Conservation (phyloP, 1,139 yeast genomes). For the Blastobotrys proliferans region DNA sequence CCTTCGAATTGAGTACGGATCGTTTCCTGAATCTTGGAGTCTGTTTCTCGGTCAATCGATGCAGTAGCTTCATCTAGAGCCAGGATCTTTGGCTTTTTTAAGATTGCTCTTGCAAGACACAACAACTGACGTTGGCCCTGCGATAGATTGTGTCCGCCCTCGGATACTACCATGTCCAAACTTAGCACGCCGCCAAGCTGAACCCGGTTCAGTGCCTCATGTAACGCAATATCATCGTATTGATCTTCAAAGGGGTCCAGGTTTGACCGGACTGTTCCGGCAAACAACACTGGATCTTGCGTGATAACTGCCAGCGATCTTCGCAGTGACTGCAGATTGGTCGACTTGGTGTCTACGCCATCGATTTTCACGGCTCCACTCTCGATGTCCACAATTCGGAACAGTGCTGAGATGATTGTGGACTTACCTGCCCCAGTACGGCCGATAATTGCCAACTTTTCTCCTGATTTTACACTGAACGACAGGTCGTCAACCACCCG, state of each 20-base stretch:
- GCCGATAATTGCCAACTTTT: constrained; percentile 70
- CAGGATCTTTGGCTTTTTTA: constrained; percentile 61
- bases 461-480: constrained; percentile 44
- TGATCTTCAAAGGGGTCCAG: constrained; percentile 62
- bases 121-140: constrained; percentile 74
- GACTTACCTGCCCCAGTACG: constrained; percentile 78
- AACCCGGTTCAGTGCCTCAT: constrained; percentile 46
- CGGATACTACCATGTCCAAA: constrained; percentile 56
- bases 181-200: constrained; percentile 19
- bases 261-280: constrained; percentile 59
- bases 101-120: constrained; percentile 73
- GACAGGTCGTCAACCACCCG: constrained; percentile 55
- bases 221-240: constrained; percentile 47
- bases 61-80: constrained; percentile 83
- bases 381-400: constrained; percentile 53
- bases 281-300: constrained; percentile 88
- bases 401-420: constrained; percentile 59
- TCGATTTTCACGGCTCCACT: constrained; percentile 53
- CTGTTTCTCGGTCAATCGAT: constrained; percentile 76
- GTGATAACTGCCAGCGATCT: constrained; percentile 62
- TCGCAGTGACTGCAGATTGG: constrained; percentile 55
- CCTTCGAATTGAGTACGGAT: constrained; percentile 55
- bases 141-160: constrained; percentile 70
- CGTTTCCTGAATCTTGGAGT: constrained; percentile 61
- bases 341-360: constrained; percentile 50